Percentiles rank a stretch among this genome's conserved stretches.
Evolutionary conservation across 1,284 basidiomycete genomes (phyloP).

Genomic region (Fomitopsis palustris): DNA sequence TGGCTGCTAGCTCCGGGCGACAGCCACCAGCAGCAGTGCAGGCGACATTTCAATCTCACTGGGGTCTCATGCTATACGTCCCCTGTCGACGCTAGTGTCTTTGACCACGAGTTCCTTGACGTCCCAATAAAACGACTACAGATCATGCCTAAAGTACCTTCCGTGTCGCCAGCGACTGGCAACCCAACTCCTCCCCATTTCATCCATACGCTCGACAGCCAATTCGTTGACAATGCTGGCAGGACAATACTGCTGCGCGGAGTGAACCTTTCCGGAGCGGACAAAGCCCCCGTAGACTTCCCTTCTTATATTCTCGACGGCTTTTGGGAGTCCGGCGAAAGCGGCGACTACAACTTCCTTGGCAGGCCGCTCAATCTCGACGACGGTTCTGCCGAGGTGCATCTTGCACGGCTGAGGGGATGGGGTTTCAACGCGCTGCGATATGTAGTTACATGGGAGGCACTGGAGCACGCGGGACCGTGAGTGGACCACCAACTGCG

Average conservation of each 20-base stretch:
- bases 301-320: slow-evolving; percentile 68
- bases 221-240: slow-evolving; percentile 84
- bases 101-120: too few relatives aligned
- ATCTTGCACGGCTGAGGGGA: slow-evolving; percentile 78
- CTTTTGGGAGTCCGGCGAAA: slow-evolving; percentile 89
- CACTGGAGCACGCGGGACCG: slow-evolving; percentile 91
- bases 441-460: slow-evolving; percentile 94
- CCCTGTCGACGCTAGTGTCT: not conserved
- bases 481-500: slow-evolving; percentile 44
- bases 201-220: slow-evolving; percentile 67
- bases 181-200: slow-evolving; percentile 46
- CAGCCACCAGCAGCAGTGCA: too few relatives aligned
- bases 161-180: slow-evolving; percentile 69
- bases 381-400: slow-evolving; percentile 85
- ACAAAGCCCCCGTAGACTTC: slow-evolving; percentile 76
- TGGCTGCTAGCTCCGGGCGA: too few relatives aligned
- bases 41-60: too few relatives aligned
- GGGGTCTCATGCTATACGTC: too few relatives aligned
- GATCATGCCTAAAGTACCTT: slow-evolving; percentile 55
- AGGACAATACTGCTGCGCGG: slow-evolving; percentile 87
- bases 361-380: slow-evolving; percentile 80
- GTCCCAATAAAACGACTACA: not conserved
- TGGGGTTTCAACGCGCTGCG: slow-evolving; percentile 97
- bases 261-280: slow-evolving; percentile 88
- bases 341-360: slow-evolving; percentile 70